These are phyloP conservation scores for Chaetoceros muelleri DNA, from an alignment of 108 stramenopile species.

Conservation along the genomic window DNA sequence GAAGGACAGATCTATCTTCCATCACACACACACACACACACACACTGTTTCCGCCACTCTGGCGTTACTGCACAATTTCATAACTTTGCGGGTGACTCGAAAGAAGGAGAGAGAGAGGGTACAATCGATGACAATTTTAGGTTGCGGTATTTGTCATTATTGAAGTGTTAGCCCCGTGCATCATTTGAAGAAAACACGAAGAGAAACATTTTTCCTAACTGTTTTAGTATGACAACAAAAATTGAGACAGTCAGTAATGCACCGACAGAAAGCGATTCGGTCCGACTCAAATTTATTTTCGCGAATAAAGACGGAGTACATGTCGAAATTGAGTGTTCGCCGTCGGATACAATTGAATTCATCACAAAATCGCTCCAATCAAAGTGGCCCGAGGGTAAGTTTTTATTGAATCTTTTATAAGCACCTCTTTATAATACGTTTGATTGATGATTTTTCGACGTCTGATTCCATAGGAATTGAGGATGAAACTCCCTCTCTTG, in stretches of 20 bases:
- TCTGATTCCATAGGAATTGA: not conserved
- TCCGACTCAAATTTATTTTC: slow-evolving; percentile 74
- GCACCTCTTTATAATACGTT: not conserved
- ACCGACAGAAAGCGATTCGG: slow-evolving; percentile 1
- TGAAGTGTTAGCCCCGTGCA: too few relatives aligned
- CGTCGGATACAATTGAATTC: slow-evolving; percentile 60
- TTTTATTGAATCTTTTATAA: not conserved
- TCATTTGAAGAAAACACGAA: too few relatives aligned
- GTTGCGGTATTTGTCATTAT: too few relatives aligned
- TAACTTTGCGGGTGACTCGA: slow-evolving; percentile 18
- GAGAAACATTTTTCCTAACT: too few relatives aligned
- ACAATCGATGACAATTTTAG: slow-evolving; percentile 1
- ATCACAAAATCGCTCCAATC: slow-evolving; percentile 71
- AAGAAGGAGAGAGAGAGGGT: slow-evolving; percentile 2
- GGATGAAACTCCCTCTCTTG: slow-evolving; percentile 1
- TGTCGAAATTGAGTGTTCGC: slow-evolving; percentile 66
- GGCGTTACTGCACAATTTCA: too few relatives aligned
- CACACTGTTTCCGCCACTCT: too few relatives aligned
- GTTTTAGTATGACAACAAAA: not conserved
- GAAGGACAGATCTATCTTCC: too few relatives aligned
- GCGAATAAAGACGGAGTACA: slow-evolving; percentile 72
- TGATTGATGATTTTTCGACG: not conserved
- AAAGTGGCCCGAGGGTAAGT: slow-evolving; percentile 74
- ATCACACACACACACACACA: too few relatives aligned
- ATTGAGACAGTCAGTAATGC: not conserved